Percentiles rank a stretch among this genome's conserved stretches.
phyloP scores from a whole-genome alignment of 2,329 filamentous ascomycete species.

The Davidsoniella eucalypti region DNA sequence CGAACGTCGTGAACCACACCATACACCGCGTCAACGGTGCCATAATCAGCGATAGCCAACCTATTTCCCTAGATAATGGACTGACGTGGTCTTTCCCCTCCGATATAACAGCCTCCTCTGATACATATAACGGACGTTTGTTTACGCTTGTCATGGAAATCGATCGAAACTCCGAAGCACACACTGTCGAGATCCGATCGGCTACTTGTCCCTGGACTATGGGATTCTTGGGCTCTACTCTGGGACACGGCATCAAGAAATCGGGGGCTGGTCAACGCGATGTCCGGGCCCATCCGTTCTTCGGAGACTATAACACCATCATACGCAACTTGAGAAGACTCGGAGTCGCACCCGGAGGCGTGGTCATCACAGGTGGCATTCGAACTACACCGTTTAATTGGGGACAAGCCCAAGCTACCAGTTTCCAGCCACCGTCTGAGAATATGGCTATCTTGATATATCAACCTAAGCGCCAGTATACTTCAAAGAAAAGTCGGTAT shows the following conservation, averaged over 20 bases:
- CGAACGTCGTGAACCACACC: constrained; percentile 22
- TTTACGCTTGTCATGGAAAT: constrained; percentile 41
- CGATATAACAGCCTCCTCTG: constrained; percentile 18
- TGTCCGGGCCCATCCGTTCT: constrained; percentile 35
- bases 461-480: no score
- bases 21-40: constrained; percentile 32
- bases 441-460: no score
- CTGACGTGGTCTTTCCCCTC: constrained; percentile 32
- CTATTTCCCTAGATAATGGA: constrained; percentile 24
- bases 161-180: constrained; percentile 26
- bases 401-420: no score
- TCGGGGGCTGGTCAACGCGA: constrained; percentile 20
- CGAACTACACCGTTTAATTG: no score
- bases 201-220: background rate
- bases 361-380: no score
- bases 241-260: constrained; percentile 36
- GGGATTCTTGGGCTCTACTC: constrained; percentile 36
- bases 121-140: constrained; percentile 32
- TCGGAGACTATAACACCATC: constrained; percentile 33
- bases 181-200: constrained; percentile 31
- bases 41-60: constrained; percentile 44
- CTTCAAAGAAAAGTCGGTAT: no score
- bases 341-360: no score
- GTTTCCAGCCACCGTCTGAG: no score
- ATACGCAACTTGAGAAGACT: constrained; percentile 20